phyloP scores from a whole-genome alignment of 2,329 filamentous ascomycete genomes.

The Clarireedia hainanense region DNA sequence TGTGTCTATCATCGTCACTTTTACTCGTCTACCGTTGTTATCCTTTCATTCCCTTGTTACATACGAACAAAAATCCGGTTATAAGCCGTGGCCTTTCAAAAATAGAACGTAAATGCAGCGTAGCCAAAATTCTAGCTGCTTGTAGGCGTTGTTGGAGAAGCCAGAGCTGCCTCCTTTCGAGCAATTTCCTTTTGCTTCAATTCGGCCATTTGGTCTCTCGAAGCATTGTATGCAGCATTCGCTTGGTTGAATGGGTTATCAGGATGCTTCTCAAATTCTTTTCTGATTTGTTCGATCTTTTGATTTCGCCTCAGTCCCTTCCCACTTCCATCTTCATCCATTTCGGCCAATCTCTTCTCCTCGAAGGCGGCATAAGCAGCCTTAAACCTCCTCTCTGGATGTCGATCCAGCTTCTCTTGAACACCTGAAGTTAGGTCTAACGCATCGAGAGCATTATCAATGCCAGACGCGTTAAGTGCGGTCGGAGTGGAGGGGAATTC shows the following conservation, averaged over 20 bases:
- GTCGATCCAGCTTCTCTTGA: conserved; percentile 71
- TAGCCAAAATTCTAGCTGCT: conserved; percentile 18
- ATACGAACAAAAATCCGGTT: background rate
- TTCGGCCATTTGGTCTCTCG: conserved; percentile 65
- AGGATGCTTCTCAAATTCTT: conserved; percentile 90
- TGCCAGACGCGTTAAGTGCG: conserved; percentile 73
- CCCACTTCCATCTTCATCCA: conserved; percentile 69
- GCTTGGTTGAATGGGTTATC: conserved; percentile 96
- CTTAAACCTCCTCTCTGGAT: conserved; percentile 81
- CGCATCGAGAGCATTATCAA: conserved; percentile 89
- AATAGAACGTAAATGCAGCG: too few relatives aligned
- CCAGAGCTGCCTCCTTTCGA: conserved; percentile 68
- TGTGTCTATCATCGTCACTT: background rate
- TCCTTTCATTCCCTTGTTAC: background rate
- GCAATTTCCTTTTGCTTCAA: conserved; percentile 58
- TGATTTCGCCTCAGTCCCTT: conserved; percentile 73
- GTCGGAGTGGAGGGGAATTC: conserved; percentile 35
- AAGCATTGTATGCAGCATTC: conserved; percentile 66
- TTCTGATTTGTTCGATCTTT: conserved; percentile 72
- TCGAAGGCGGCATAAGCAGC: conserved; percentile 79
- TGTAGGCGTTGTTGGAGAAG: background rate
- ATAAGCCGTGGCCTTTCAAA: background rate
- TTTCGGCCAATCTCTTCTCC: conserved; percentile 72
- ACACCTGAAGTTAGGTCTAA: conserved; percentile 54
- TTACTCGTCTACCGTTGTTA: background rate